phyloP scores from a whole-genome alignment of 1,284 basidiomycete species.

The Naganishia sp. region DNA sequence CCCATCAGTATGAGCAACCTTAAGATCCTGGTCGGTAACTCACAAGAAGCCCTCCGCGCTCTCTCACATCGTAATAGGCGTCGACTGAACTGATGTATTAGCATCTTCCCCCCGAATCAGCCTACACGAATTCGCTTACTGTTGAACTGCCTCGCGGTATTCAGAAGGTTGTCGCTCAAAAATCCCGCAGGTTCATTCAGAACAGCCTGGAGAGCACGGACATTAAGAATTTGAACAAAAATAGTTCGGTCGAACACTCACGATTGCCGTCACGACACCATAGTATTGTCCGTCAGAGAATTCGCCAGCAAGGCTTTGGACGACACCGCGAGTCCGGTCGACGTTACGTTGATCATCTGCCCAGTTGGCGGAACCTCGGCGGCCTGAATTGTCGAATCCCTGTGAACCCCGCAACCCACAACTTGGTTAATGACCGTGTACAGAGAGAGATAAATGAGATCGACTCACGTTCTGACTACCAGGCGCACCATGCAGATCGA shows the following conservation, averaged over 20 bases:
- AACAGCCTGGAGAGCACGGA: conserved; percentile 36
- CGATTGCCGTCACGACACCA: conserved; percentile 68
- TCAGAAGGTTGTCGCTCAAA: conserved; percentile 60
- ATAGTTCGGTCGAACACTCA: conserved; percentile 36
- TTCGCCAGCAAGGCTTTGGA: conserved; percentile 58
- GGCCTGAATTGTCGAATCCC: conserved; percentile 77
- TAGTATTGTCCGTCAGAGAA: conserved; percentile 57
- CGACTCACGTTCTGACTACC: conserved; percentile 70
- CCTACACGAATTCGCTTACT: conserved; percentile 61
- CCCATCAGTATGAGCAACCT: background rate
- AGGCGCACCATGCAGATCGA: conserved; percentile 70
- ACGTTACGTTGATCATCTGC: conserved; percentile 67
- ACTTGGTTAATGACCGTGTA: background rate
- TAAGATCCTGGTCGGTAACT: conserved; percentile 56
- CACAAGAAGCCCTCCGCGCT: conserved; percentile 60
- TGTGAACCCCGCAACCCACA: background rate
- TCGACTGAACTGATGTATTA: conserved; percentile 54
- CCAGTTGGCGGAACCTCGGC: conserved; percentile 68
- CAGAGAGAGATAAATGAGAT: background rate
- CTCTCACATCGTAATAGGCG: conserved; percentile 67
- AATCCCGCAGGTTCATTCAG: conserved; percentile 76
- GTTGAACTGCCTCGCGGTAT: conserved; percentile 69
- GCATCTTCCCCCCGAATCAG: conserved; percentile 45
- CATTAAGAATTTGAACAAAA: background rate
- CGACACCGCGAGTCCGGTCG: conserved; percentile 67